Evolutionary conservation across 805 yeast genomes (phyloP).

Genomic region (Torulaspora quercuum): DNA sequence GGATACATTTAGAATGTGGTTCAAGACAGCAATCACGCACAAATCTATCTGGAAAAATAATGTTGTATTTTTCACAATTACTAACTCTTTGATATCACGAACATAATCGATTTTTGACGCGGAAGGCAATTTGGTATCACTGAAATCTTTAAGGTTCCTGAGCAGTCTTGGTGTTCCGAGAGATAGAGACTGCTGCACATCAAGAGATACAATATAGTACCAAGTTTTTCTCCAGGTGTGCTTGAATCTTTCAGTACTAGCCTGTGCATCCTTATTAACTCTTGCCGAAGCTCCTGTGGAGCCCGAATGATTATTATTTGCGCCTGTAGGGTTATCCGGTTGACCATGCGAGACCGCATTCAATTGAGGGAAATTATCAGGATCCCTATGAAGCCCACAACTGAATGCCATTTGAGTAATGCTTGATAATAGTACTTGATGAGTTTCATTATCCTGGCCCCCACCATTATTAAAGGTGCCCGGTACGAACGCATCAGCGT

Average conservation of each 20-base stretch:
- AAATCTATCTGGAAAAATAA: slow-evolving; percentile 47
- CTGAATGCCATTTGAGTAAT: slow-evolving; percentile 64
- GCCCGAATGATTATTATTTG: slow-evolving; percentile 7
- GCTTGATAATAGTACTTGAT: slow-evolving; percentile 53
- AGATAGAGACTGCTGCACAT: slow-evolving; percentile 42
- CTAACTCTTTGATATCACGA: slow-evolving; percentile 42
- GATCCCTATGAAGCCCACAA: slow-evolving; percentile 67
- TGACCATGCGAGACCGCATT: slow-evolving; percentile 29
- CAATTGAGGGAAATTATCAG: slow-evolving; percentile 48
- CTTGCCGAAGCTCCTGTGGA: slow-evolving; percentile 12
- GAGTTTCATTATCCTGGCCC: slow-evolving; percentile 52
- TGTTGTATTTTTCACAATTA: slow-evolving; percentile 47
- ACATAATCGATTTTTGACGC: slow-evolving; percentile 38
- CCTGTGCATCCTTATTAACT: slow-evolving; percentile 25
- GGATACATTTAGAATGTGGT: slow-evolving; percentile 35
- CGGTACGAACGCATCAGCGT: slow-evolving; percentile 43
- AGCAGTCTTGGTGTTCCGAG: slow-evolving; percentile 42
- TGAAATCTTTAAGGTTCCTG: slow-evolving; percentile 39
- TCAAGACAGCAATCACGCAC: slow-evolving; percentile 37
- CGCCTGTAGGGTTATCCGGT: slow-evolving; percentile 9
- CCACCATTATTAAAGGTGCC: slow-evolving; percentile 18
- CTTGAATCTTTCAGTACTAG: slow-evolving; percentile 38
- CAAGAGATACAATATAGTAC: slow-evolving; percentile 45
- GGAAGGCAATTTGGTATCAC: slow-evolving; percentile 45
- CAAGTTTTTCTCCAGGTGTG: slow-evolving; percentile 59